Percentiles rank a stretch among this genome's conserved stretches.
Conservation (phyloP, 1,139 yeast species). For the Geotrichum histeridarum region DNA sequence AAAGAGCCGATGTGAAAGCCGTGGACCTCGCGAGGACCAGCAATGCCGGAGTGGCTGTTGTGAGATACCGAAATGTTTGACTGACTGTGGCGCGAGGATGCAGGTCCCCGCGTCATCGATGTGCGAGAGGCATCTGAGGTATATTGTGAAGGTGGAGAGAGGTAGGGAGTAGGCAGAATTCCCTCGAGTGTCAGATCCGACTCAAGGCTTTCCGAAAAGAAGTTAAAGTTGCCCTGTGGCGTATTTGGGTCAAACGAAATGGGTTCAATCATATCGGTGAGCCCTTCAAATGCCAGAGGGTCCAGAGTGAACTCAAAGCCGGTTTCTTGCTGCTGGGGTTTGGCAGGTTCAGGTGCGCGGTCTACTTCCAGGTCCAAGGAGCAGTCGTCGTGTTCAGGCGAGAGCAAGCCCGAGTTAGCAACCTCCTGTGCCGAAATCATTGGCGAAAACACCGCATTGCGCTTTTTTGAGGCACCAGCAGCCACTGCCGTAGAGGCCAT, state of each 20-base stretch:
- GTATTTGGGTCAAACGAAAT: neutral
- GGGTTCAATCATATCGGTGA: conserved; percentile 10
- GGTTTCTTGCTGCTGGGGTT: neutral
- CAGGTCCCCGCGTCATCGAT: neutral
- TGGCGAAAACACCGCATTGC: conserved; percentile 18
- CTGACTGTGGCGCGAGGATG: neutral
- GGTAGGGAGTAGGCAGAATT: neutral
- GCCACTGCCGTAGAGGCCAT: neutral
- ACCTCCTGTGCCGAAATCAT: conserved; percentile 16
- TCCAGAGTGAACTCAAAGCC: conserved; percentile 32
- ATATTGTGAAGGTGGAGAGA: neutral
- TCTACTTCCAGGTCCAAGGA: conserved; percentile 15
- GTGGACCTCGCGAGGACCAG: conserved; percentile 25
- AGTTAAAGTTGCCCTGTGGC: neutral
- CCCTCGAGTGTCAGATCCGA: neutral
- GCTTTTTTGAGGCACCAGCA: conserved; percentile 9
- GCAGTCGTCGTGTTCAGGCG: conserved; percentile 4
- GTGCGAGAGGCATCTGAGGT: neutral
- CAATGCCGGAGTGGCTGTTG: conserved; percentile 22
- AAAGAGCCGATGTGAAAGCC: conserved; percentile 20
- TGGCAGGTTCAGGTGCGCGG: conserved; percentile 12
- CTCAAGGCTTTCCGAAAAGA: neutral
- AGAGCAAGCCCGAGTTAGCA: conserved; percentile 4
- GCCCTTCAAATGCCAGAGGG: conserved; percentile 33
- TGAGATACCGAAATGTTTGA: conserved; percentile 22